Evolutionary conservation across 768 basidiomycete species (phyloP).

Genomic region (Tylopilus sp.): DNA sequence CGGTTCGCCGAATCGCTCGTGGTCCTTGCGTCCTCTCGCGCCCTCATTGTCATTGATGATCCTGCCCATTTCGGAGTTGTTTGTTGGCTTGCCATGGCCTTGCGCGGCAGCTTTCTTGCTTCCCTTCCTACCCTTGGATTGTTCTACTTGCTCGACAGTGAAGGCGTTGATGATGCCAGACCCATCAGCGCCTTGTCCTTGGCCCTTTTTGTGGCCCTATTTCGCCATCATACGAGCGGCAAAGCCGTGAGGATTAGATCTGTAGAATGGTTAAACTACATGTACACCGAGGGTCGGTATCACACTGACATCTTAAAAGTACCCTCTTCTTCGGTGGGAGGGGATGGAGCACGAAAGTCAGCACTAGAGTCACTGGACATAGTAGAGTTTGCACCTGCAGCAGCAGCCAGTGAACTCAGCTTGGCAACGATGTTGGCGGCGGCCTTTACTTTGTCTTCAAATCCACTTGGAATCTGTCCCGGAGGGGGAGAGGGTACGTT

Average conservation of each 20-base stretch:
- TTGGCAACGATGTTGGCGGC: constrained; percentile 87
- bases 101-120: too few species aligned
- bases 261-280: too few species aligned
- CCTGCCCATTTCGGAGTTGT: too few species aligned
- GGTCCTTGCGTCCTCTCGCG: too few species aligned
- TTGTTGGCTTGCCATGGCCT: too few species aligned
- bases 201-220: too few species aligned
- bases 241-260: constrained; percentile 68
- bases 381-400: too few species aligned
- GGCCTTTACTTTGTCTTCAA: constrained; percentile 71
- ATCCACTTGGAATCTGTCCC: constrained; percentile 37
- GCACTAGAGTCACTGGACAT: constrained; percentile 27
- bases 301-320: constrained; percentile 16
- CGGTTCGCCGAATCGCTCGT: constrained; percentile 87
- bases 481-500: constrained; percentile 61
- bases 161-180: too few species aligned
- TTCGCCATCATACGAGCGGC: too few species aligned
- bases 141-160: too few species aligned
- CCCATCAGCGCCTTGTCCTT: too few species aligned
- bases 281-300: not conserved
- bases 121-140: constrained; percentile 37
- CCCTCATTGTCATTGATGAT: too few species aligned
- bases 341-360: constrained; percentile 25
- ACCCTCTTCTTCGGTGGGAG: constrained; percentile 30
- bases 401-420: constrained; percentile 52